phyloP scores from a whole-genome alignment of 495 filamentous ascomycete species.

The Filosporella fistucella region DNA sequence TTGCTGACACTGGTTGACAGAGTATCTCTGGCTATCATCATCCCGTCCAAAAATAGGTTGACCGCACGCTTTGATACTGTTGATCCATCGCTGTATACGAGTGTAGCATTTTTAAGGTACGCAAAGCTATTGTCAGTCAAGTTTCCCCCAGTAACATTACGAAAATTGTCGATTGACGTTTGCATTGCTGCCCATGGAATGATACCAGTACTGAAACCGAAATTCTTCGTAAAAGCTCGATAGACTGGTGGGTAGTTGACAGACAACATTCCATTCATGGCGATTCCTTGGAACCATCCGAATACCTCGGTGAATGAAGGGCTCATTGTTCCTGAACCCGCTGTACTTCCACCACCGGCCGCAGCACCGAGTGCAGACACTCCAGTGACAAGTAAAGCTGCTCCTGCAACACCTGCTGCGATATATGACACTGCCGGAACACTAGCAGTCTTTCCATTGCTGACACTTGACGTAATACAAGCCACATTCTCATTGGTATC shows the following conservation, averaged over 20 bases:
- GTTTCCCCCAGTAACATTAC: constrained; percentile 77
- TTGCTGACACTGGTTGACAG: constrained; percentile 18
- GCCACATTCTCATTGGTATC: constrained; percentile 61
- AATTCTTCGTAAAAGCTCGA: constrained; percentile 83
- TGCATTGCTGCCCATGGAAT: constrained; percentile 81
- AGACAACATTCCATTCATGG: constrained; percentile 93
- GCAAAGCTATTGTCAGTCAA: constrained; percentile 72
- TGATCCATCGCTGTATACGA: constrained; percentile 55
- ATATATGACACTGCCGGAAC: constrained; percentile 78
- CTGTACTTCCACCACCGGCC: constrained; percentile 32
- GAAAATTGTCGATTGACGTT: constrained; percentile 79
- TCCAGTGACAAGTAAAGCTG: constrained; percentile 70
- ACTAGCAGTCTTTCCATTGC: constrained; percentile 78
- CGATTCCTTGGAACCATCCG: constrained; percentile 87
- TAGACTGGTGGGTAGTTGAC: constrained; percentile 85
- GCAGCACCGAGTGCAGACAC: constrained; percentile 42
- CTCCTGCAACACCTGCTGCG: constrained; percentile 83
- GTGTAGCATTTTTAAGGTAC: constrained; percentile 67
- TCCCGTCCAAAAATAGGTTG: constrained; percentile 46
- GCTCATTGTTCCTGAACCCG: constrained; percentile 58
- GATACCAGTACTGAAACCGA: constrained; percentile 85
- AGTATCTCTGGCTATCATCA: constrained; percentile 46
- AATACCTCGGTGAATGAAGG: constrained; percentile 86
- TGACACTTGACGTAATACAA: constrained; percentile 76
- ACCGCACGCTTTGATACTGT: constrained; percentile 35